Base-by-base conservation (phyloP, 179 eudicot species). In the Heliamphora pulchella region DNA sequence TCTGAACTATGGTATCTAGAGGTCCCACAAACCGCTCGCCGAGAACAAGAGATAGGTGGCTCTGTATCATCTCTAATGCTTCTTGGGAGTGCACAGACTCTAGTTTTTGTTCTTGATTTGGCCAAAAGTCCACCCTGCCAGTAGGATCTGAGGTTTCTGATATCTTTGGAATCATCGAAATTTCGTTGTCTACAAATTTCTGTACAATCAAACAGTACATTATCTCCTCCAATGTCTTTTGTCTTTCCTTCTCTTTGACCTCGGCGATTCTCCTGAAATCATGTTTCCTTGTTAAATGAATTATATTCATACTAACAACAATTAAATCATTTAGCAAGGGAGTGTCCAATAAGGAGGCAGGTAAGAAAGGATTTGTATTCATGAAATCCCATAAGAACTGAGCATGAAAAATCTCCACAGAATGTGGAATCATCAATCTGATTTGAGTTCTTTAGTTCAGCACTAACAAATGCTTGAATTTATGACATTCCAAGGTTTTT, bases 201-300 rank as follows among this genome's bases (percentile, higher is more conserved):
- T 89, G 93, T 22, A 92, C 91, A n/a, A 94, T 83, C 79, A 85
- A 84, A 82, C 99, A 94, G 86, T 96, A 96, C 57, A 96, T 20
- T 80, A 96, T 92, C 76, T 96, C 99, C 84, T 92, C 96, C 77
- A 96, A 59, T 39, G 89, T 85, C 82, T 88, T 90, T 50, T 80
- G 89, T 77, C 96, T 91, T 62, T 94, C 99, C 86, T 89, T 92
- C 85, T 91, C 94, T 86, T 87, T 90, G 71, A 96, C 92, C 82
- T 96, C 94, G 76, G 96, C 96, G 68, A 96, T 96, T 90, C 98
- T 96, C 97, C 99, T 96, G 91, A 83, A 85, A 85, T 58, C 59
- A 51, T 39, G 47, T 20, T 54, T 39, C 39, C 51, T 31, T 4
- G 15, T 31, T 1, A 39, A 2, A 63, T 67, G 14, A 51, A 51